Base-by-base conservation (phyloP, 2,329 filamentous ascomycete genomes). In the Cryphonectria radicalis region DNA sequence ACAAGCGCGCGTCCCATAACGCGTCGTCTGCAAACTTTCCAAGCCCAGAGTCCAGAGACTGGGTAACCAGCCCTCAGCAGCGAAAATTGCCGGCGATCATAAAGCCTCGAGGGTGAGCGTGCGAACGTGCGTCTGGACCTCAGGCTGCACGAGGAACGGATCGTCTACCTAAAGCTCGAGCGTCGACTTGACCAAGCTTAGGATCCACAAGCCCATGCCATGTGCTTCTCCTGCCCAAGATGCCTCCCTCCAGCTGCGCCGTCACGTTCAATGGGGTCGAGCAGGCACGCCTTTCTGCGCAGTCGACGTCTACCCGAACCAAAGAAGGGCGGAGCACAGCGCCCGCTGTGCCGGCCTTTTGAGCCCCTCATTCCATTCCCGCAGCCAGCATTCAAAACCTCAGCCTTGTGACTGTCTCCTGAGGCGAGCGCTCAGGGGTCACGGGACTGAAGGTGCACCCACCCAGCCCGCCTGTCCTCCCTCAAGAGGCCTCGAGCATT, bases 401-500 rank as follows among this genome's bases (percentile, higher is more conserved):
- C 57, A 43, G 28, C 32, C 28, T 42, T 50, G 22, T 40, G 40
- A 66, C 42, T 32, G 69, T 57, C 43, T 28, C 42, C 43, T 68
- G 43, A 50, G 42, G 25, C 43, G 55, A 57, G 32, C 22, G 35
- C 66, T 63, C 22, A 37, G 66, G 60, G 37, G 63, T 64, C 71
- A 71, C 46, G 59, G 37, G 57, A 60, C 57, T 57, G 13, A 28
- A 22, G 42, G 25, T 43, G 46, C 28, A 50, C 72, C 63, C 66
- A 59, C 72, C 63, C 66, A 50, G 55, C 66, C 59, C 63, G 62
- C 40, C 62, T 62, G 43, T 42, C 66, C 66, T 66, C 25, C 63
- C 43, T n/a, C 37, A 62, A 35, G n/a, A 69, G 57, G 50, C 42
- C 53, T 66, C 66, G 40, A 46, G 42, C 60, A 71, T 57, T 69